phyloP scores from a whole-genome alignment of 1,284 basidiomycete genomes.

The Cutaneotrichosporon sp. region DNA sequence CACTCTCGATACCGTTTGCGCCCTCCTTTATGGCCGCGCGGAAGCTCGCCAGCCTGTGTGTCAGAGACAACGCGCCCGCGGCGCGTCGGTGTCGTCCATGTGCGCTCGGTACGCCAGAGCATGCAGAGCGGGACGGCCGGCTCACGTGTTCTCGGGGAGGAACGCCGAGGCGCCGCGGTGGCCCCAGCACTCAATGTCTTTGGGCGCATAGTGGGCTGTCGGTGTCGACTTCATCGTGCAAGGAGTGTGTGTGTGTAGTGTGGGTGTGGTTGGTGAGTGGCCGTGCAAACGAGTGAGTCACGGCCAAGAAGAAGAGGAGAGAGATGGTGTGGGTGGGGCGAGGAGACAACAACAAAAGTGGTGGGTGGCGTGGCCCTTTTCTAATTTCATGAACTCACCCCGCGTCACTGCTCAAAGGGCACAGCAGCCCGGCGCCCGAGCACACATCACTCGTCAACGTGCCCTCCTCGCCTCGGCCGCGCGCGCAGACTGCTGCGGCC shows the following conservation, averaged over 20 bases:
- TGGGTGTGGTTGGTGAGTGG: background rate
- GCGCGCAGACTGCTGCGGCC: no score
- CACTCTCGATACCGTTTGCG: conserved; percentile 86
- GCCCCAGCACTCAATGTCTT: conserved; percentile 74
- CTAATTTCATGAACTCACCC: background rate
- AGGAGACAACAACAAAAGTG: no score
- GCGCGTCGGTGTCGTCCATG: background rate
- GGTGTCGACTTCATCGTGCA: background rate
- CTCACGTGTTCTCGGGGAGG: conserved; percentile 48
- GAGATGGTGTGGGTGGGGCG: background rate
- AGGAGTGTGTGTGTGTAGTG: background rate
- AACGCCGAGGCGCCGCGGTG: conserved; percentile 75
- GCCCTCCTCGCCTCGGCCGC: no score
- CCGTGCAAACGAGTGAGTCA: background rate
- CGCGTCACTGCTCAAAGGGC: no score
- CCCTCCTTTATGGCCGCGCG: conserved; percentile 87
- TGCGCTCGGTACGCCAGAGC: no score
- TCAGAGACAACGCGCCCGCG: conserved; percentile 9
- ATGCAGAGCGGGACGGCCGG: background rate
- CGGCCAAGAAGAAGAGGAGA: background rate
- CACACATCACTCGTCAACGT: no score
- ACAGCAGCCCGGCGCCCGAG: no score
- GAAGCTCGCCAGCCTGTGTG: conserved; percentile 72
- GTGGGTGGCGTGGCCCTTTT: no score
- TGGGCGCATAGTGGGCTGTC: conserved; percentile 17